Conservation (phyloP, 139 green algal species). For the Closterium sp. region DNA sequence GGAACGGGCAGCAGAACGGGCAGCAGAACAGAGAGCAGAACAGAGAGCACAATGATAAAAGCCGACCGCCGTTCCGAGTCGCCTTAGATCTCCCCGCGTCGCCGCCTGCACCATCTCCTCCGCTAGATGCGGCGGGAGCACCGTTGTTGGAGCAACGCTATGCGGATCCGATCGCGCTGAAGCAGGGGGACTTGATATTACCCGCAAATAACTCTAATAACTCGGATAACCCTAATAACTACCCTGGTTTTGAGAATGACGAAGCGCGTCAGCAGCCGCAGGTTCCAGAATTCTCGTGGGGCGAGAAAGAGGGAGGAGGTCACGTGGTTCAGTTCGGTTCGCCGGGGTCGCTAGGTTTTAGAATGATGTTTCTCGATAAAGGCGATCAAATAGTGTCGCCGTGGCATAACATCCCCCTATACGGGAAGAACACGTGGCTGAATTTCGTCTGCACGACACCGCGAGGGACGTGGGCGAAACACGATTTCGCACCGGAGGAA, state of each 20-base stretch:
- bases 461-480: slow-evolving; percentile 1
- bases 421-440: background rate
- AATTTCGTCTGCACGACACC: slow-evolving; percentile 4
- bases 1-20: background rate
- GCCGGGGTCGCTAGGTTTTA: background rate
- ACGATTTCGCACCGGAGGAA: background rate
- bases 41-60: background rate
- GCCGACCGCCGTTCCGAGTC: background rate
- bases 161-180: background rate
- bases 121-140: background rate
- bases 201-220: background rate
- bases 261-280: background rate
- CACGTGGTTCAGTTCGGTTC: background rate
- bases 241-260: background rate
- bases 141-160: background rate
- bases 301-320: background rate
- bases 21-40: background rate
- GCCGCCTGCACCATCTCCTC: background rate
- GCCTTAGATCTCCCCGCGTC: background rate
- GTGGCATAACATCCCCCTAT: background rate
- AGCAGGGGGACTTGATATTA: background rate
- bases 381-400: background rate
- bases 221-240: background rate
- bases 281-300: background rate
- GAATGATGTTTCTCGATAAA: background rate